Base-by-base conservation (phyloP, 2,329 filamentous ascomycete species). In the Colletotrichum lupini region DNA sequence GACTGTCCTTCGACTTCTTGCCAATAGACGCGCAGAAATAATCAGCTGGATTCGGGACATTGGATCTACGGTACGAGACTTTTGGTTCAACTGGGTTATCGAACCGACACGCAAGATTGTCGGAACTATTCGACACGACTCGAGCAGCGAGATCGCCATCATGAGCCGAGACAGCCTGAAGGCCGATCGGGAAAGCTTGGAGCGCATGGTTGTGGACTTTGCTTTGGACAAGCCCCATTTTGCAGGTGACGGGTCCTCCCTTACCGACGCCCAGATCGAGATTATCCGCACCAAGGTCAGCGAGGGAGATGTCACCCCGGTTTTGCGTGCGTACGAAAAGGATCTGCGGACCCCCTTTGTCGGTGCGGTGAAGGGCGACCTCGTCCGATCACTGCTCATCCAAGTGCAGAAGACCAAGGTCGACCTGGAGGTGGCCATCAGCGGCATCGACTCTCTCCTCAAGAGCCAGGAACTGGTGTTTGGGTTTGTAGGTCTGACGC, bases 321-420 rank as follows among this genome's bases (percentile, higher is more conserved):
- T 99, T 0, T 87, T 99, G 24, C 93, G 89, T 77, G 97, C 96
- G 0, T 99, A 97, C 80, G 97, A 99, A 80, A 92, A 93, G 79
- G 96, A 98, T 77, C 87, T 99, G 55, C 90, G 93, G 65, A 93
- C 87, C 59, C 97, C 97, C 1, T 91, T 99, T 74, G 87, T 92
- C 67, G 95, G 96, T 8, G 94, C 95, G 0, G 83, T 99, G 22
- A 90, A 91, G 35, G 97, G 97, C 12, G 96, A 98, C 78, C 88
- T 99, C 32, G 90, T 98, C 46, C 92, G 96, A 64, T 95, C 96
- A 5, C 90, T 99, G 32, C 87, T 99, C 57, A 98, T 99, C 68
- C 97, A 99, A 80, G 92, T 99, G 49, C 97, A 99, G 80, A 99
- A 99, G 87, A 98, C 97, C 26, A 99, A 99, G 85, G 97, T 99